Evolutionary conservation across 805 yeast genomes (phyloP).

Genomic region (Blastobotrys chiropterorum): DNA sequence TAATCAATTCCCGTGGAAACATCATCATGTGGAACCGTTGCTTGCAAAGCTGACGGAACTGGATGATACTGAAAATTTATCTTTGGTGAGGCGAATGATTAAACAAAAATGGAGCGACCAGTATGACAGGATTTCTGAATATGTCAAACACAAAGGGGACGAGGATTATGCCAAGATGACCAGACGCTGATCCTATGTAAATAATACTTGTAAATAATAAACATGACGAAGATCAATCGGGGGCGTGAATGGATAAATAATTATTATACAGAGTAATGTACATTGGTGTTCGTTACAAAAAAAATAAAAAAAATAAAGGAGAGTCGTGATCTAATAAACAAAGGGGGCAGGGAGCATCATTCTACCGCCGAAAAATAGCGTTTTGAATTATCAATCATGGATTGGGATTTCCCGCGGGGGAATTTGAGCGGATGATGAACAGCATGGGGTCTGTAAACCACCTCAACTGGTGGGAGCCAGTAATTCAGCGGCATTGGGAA

Average conservation of each 20-base stretch:
- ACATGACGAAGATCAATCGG: background rate
- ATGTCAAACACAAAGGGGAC: background rate
- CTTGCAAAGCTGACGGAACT: background rate
- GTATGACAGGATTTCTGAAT: background rate
- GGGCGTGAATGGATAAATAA: too few species aligned
- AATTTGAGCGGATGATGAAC: slow-evolving; percentile 38
- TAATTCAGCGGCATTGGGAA: slow-evolving; percentile 47
- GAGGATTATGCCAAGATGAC: background rate
- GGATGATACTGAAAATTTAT: background rate
- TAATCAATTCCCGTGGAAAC: slow-evolving; percentile 64
- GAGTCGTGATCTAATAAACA: background rate
- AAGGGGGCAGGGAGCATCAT: slow-evolving; percentile 4
- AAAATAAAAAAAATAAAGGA: background rate
- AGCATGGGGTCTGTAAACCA: slow-evolving; percentile 50
- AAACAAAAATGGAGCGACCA: background rate
- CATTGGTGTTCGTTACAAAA: background rate
- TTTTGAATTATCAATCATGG: slow-evolving; percentile 13
- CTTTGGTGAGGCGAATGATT: background rate
- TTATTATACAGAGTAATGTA: background rate
- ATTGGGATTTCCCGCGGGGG: slow-evolving; percentile 14
- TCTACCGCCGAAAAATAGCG: slow-evolving; percentile 21
- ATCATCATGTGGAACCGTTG: slow-evolving; percentile 20
- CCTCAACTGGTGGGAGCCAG: slow-evolving; percentile 49
- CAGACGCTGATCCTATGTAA: background rate
- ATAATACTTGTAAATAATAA: background rate